These are phyloP conservation scores for Sordaria brevicollis DNA, from an alignment of 495 filamentous ascomycete species.

Conservation along the genomic window DNA sequence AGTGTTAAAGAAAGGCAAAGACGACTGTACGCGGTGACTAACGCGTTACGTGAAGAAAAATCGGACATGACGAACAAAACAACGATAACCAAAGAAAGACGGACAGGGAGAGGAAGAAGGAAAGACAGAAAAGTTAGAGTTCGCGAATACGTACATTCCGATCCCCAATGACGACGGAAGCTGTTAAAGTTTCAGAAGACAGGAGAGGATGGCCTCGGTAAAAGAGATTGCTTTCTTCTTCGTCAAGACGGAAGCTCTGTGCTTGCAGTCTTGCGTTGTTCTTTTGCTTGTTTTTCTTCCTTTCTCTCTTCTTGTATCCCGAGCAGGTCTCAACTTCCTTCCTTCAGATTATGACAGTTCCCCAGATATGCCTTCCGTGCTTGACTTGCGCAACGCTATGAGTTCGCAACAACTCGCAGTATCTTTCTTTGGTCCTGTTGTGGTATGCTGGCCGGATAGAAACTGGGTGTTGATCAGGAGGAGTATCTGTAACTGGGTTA, in stretches of 20 bases:
- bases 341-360: background rate
- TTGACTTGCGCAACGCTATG: background rate
- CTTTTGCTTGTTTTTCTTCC: background rate
- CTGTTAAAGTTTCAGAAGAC: slow-evolving; percentile 7
- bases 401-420: background rate
- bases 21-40: background rate
- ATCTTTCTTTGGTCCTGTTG: background rate
- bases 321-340: background rate
- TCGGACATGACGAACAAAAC: background rate
- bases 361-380: background rate
- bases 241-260: slow-evolving; percentile 22
- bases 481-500: background rate
- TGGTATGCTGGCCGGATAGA: background rate
- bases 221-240: slow-evolving; percentile 12
- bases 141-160: slow-evolving; percentile 23
- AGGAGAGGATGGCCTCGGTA: slow-evolving; percentile 4
- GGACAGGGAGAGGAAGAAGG: slow-evolving; percentile 8
- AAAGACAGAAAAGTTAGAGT: background rate
- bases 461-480: background rate
- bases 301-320: background rate
- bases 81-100: slow-evolving; percentile 8
- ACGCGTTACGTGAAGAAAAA: slow-evolving; percentile 3
- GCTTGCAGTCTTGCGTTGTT: slow-evolving; percentile 6
- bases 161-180: slow-evolving; percentile 15
- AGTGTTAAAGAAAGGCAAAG: background rate